Percentiles rank a stretch among this genome's conserved stretches.
Evolutionary conservation across 2,329 filamentous ascomycete genomes (phyloP).

Genomic region (Pseudophaeomoniella oleicola): DNA sequence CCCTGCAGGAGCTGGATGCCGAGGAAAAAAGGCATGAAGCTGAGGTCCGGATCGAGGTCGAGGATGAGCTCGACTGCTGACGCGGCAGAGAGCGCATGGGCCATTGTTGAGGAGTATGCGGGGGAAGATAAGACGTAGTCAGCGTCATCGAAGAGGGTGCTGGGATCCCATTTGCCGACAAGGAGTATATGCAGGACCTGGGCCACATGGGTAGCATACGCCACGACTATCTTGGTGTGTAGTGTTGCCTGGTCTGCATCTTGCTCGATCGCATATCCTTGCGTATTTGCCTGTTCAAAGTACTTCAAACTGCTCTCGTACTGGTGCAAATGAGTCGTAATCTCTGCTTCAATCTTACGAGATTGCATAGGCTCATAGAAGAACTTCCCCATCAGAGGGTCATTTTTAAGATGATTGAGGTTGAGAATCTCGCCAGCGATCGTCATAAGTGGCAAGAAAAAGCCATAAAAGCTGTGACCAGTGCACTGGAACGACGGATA

Average conservation of each 20-base stretch:
- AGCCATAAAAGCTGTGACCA: conserved; percentile 34
- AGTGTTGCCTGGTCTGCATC: conserved; percentile 15
- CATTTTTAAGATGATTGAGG: conserved; percentile 27
- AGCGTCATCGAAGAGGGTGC: conserved; percentile 33
- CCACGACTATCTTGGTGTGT: conserved; percentile 25
- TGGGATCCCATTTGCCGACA: conserved; percentile 35
- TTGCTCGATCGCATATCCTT: conserved; percentile 4
- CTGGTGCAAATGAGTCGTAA: conserved; percentile 22
- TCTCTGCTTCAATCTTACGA: conserved; percentile 14
- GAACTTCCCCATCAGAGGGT: conserved; percentile 27
- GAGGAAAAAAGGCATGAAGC: conserved; percentile 39
- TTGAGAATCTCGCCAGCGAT: conserved; percentile 36
- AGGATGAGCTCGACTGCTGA: conserved; percentile 32
- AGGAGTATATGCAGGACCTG: conserved; percentile 35
- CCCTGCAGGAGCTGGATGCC: conserved; percentile 38
- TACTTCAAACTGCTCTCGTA: conserved; percentile 25
- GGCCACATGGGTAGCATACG: conserved; percentile 33
- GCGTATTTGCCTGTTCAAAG: conserved; percentile 10
- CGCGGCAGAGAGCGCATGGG: conserved; percentile 32
- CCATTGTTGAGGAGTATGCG: conserved; percentile 30
- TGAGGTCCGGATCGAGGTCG: conserved; percentile 32
- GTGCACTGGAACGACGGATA: conserved; percentile 18
- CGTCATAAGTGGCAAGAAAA: conserved; percentile 34
- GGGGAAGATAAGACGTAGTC: conserved; percentile 35
- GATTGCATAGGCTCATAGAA: conserved; percentile 16